Conservation (phyloP, 2,329 filamentous ascomycete species). For the Paecilomyces formosus region DNA sequence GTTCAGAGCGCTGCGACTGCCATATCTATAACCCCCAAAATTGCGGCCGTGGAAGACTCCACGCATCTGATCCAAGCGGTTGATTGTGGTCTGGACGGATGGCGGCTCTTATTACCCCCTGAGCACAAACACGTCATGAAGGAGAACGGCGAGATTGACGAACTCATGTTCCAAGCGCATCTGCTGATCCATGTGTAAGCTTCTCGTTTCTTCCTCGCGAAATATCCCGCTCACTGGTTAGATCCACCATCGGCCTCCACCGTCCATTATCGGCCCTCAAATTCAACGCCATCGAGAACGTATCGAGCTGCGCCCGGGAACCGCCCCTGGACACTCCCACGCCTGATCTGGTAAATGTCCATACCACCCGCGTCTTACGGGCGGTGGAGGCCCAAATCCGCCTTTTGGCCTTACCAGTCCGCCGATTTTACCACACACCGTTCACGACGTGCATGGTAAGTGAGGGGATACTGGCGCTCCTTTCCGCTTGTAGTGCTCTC, state of each 20-base stretch:
- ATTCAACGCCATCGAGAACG: slow-evolving; percentile 30
- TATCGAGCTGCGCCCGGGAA: slow-evolving; percentile 27
- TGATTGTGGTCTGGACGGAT: too few species aligned
- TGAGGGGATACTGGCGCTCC: slow-evolving; percentile 22
- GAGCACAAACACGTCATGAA: too few species aligned
- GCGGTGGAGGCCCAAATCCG: slow-evolving; percentile 33
- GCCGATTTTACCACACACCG: slow-evolving; percentile 29
- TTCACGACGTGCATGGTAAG: slow-evolving; percentile 38
- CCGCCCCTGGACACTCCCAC: too few species aligned
- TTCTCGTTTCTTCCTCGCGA: slow-evolving; percentile 20
- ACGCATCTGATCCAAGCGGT: too few species aligned
- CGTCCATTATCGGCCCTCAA: slow-evolving; percentile 33
- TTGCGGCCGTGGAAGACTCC: too few species aligned
- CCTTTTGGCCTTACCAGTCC: slow-evolving; percentile 29
- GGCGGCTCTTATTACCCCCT: too few species aligned
- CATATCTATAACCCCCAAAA: too few species aligned
- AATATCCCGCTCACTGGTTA: slow-evolving; percentile 20
- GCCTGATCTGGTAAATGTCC: slow-evolving; percentile 24
- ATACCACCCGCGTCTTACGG: slow-evolving; percentile 32
- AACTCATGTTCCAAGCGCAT: slow-evolving; percentile 77
- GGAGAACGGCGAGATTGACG: slow-evolving; percentile 13
- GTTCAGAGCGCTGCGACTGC: too few species aligned
- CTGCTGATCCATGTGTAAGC: slow-evolving; percentile 54
- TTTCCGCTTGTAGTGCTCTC: too few species aligned
- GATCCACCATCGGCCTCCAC: slow-evolving; percentile 29